Base-by-base conservation (phyloP, 164 flowering plant species). In the Dillenia turbinata region DNA sequence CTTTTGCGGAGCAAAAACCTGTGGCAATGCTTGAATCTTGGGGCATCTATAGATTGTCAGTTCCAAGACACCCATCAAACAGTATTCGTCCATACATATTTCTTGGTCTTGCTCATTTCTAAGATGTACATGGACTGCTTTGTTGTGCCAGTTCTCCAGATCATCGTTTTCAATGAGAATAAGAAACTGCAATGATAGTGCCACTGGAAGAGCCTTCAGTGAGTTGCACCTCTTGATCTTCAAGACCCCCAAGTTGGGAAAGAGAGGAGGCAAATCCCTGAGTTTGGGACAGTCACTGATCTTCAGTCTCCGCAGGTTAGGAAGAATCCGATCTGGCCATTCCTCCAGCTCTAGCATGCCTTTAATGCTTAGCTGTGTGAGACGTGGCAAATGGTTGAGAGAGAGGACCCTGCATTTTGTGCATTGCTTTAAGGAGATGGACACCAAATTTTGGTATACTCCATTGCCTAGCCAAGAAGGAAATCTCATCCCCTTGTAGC, bases 91-190 rank as follows among this genome's bases (percentile, higher is more conserved):
- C 22, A 19, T 1, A 19, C 22, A 19, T 19, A 19, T 19, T 1
- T 45, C 0, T 16, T 46, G 44, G 13, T 52, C 55, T 49, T 63
- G 68, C 47, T 47, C 26, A 58, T 16, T 26, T 11, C 1, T 13
- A 19, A 54, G 12, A 9, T 11, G 9, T 43, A 5, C 24, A 9
- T 1, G 14, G 54, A 47, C 44, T 1, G 5, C 0, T 47, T 14
- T 40, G 55, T 71, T 66, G 3, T 19, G 40, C 66, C 66, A 71
- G 12, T 66, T 45, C 47, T 71, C 65, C 19, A 71, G 63, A 54
- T 46, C 55, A n/a, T 17, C 51, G 49, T 71, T 71, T 57, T 71
- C 67, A 19, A 66, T n/a, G 9, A 71, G 70, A 1, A 14, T 70
- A 14, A 71, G 60, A 44, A 66, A 66, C 12, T 8, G 22, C 22